These are phyloP conservation scores for Leccinum arenicola DNA, from an alignment of 768 basidiomycete species.

Conservation along the genomic window DNA sequence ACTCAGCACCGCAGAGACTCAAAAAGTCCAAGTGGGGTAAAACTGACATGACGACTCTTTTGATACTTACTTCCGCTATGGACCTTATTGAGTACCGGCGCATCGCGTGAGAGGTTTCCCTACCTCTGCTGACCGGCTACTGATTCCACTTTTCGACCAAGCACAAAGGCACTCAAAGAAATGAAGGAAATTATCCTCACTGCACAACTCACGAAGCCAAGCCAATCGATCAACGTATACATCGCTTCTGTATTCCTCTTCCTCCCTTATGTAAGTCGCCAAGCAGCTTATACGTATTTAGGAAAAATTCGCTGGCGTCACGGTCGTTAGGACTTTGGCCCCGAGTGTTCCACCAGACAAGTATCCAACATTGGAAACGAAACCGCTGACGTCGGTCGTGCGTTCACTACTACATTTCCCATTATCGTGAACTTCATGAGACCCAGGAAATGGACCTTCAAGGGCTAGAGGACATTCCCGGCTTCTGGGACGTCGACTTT, in stretches of 20 bases:
- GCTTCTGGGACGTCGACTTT: conserved; percentile 58
- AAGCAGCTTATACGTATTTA: conserved; percentile 30
- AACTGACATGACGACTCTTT: conserved; percentile 64
- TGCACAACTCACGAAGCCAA: conserved; percentile 67
- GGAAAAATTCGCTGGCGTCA: conserved; percentile 75
- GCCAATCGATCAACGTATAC: conserved; percentile 60
- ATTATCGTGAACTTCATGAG: conserved; percentile 4
- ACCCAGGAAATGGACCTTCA: conserved; percentile 61
- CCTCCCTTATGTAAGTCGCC: conserved; percentile 3
- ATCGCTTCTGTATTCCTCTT: conserved; percentile 53
- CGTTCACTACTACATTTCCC: conserved; percentile 7
- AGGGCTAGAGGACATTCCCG: conserved; percentile 64
- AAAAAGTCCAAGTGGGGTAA: conserved; percentile 46
- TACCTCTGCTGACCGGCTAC: not conserved
- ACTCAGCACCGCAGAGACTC: conserved; percentile 32
- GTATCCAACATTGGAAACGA: conserved; percentile 70
- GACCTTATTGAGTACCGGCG: conserved; percentile 77
- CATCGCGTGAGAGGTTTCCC: conserved; percentile 52
- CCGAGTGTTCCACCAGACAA: conserved; percentile 50
- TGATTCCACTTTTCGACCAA: conserved; percentile 30
- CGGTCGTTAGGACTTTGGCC: conserved; percentile 50
- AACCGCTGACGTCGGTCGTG: conserved; percentile 63
- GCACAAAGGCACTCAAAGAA: conserved; percentile 65
- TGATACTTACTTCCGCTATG: conserved; percentile 74
- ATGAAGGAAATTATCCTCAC: conserved; percentile 58